Base-by-base conservation (phyloP, 1,284 basidiomycete species). In the Cystobasidium slooffiae region DNA sequence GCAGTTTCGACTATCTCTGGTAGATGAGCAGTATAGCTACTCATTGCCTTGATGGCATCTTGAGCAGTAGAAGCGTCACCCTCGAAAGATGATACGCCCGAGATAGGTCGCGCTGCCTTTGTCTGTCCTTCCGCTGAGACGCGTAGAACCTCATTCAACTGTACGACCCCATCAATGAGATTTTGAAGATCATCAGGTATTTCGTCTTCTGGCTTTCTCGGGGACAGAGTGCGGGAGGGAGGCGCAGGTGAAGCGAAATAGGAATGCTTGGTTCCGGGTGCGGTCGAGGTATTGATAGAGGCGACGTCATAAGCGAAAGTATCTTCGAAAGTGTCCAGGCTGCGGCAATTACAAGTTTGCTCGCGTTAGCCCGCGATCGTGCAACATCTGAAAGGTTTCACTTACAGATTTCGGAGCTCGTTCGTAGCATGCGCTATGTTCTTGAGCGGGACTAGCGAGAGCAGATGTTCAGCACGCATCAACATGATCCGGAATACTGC, bases 181-280 rank as follows among this genome's bases (percentile, higher is more conserved):
- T 73, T 62, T 53, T 73, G 70, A 12, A 73, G 62, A 44, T 73
- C 70, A 44, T 73, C 62, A 18, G 70, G 70, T 12, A 73, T 53
- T 43, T 73, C 70, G 37, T 22, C 62, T 2, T n/a, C 63, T 20
- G 46, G 41, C 53, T 44, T 37, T 52, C 55, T 31, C 3, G 53
- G 53, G 1, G 66, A 56, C 1, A 39, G 20, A 39, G 52, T 68
- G 31, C 37, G 31, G 31, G 47, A 22, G 22, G 64, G 49, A 9
- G 22, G 47, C 14, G 51, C 49, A 31, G 64, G 64, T 43, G 64
- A 66, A 52, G 64, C 49, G 20, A 66, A 66, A 22, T 62, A 53
- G 20, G 69, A 64, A 22, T 64, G 51, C 59, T 73, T 59, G 47
- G 63, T 66, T 6, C 37, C 55, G n/a, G 62, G 39, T 46, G 70